Evolutionary conservation across 257 asterid species (phyloP), one percentile per base, ranked within the genome.

Genomic region (Penstemon eatonii): DNA sequence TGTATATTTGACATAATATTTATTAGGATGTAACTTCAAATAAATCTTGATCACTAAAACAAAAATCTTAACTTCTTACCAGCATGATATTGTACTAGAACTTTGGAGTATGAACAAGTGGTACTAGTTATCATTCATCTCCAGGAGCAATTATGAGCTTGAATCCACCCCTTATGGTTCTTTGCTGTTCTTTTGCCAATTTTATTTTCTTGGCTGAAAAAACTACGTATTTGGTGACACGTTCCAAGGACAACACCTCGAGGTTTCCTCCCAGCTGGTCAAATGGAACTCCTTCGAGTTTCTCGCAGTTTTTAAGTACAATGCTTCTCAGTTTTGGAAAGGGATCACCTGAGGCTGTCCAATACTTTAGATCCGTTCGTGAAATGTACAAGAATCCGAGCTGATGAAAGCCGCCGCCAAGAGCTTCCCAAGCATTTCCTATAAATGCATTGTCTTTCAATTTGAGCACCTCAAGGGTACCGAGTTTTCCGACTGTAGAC

Each of bases 351-450:
- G 66, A 44, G 40, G 75, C 75, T 18, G 46, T 63, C 79, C 79
- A 75, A 15, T 41, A 3, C 7, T 11, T 19, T 41, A 75, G 37
- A 60, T 69, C 37, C 36, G 63, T 63, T 45, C 66, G 58, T 64
- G 46, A 71, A 33, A 75, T 51, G 56, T 71, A 69, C 51, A 75
- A 42, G 19, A 74, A 33, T 44, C 25, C 49, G 43, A 74, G 79
- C 52, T 5, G 33, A 37, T 7, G 19, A 44, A 74, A 74, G 19
- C 38, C 15, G 4, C 8, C 54, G 4, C 6, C 57, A 4, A 3
- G 50, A 9, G 65, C 56, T 15, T 66, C 70, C 79, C 79, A 75
- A 43, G 4, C 3, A 9, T 4, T 42, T 58, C 80, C 80, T 44
- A 38, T 40, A 36, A 75, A 33, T 56, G 64, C 37, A 44, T 10